These are phyloP conservation scores for Jaapia argillacea DNA, from an alignment of 768 basidiomycete genomes.

Conservation along the genomic window DNA sequence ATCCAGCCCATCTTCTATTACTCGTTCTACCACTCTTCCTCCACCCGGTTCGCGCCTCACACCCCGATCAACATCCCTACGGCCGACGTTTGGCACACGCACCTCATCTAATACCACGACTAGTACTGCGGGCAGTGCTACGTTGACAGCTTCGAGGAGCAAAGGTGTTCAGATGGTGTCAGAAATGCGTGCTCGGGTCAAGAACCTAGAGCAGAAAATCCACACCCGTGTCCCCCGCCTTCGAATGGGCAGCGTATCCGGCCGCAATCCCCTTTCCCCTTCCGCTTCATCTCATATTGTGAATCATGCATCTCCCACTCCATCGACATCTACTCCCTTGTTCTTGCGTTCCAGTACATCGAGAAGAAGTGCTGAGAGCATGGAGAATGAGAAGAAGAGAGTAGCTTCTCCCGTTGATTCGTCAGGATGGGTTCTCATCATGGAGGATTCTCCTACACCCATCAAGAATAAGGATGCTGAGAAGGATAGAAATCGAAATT, in stretches of 20 bases:
- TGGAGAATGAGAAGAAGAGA: conserved; percentile 27
- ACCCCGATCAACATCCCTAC: conserved; percentile 18
- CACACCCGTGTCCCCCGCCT: conserved; percentile 80
- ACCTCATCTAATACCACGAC: conserved; percentile 22
- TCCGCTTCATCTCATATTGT: conserved; percentile 2
- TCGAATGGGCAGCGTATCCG: conserved; percentile 70
- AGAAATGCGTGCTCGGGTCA: conserved; percentile 82
- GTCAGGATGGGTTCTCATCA: conserved; percentile 82
- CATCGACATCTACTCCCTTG: conserved; percentile 11
- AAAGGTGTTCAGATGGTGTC: conserved; percentile 89
- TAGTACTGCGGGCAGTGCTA: conserved; percentile 17
- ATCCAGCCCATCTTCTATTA: conserved; percentile 36
- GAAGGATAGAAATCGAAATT: conserved; percentile 46
- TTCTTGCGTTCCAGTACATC: conserved; percentile 11
- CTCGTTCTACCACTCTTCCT: conserved; percentile 50
- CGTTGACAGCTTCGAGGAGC: conserved; percentile 48
- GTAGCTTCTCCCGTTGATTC: conserved; percentile 42
- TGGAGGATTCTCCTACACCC: conserved; percentile 78
- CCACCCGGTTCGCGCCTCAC: conserved; percentile 24
- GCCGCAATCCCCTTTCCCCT: conserved; percentile 21
- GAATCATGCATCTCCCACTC: conserved; percentile 6
- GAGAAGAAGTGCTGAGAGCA: conserved; percentile 25
- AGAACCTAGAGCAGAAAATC: conserved; percentile 76
- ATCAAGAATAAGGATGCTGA: conserved; percentile 34
- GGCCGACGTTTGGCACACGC: conserved; percentile 24